These are phyloP conservation scores for Astrephomene gubernaculifera DNA, from an alignment of 139 green algal species.

Conservation along the genomic window DNA sequence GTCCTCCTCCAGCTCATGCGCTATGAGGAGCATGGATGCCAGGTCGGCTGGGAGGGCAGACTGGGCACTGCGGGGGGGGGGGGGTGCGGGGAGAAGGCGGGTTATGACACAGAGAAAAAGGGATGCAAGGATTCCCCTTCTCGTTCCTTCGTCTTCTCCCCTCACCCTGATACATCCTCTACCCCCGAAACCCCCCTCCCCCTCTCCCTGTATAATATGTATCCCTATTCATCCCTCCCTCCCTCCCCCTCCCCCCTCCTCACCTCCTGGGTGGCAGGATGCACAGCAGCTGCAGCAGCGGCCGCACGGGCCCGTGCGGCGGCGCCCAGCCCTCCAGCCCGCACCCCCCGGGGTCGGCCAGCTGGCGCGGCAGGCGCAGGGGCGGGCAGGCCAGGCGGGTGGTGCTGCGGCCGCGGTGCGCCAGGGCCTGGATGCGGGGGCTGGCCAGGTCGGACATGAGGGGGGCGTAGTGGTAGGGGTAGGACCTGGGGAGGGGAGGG, in stretches of 20 bases:
- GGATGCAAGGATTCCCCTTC: background rate
- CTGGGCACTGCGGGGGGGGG: constrained; percentile 43
- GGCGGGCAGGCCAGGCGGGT: background rate
- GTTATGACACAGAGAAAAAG: background rate
- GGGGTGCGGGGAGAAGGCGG: background rate
- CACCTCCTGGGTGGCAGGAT: constrained; percentile 73
- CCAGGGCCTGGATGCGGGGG: constrained; percentile 1
- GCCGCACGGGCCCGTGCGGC: constrained; percentile 57
- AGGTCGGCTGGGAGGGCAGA: constrained; percentile 63
- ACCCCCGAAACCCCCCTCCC: too few species aligned
- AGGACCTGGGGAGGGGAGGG: constrained; percentile 42
- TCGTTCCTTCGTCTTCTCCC: background rate
- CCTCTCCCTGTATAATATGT: background rate
- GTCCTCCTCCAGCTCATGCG: constrained; percentile 48
- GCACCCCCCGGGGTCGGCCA: constrained; percentile 12
- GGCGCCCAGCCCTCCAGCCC: constrained; percentile 47
- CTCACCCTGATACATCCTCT: background rate
- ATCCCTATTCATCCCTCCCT: background rate
- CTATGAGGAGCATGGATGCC: constrained; percentile 51
- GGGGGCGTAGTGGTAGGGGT: constrained; percentile 68
- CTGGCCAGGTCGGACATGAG: constrained; percentile 56
- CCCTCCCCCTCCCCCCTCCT: background rate
- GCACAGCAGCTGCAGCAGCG: constrained; percentile 72
- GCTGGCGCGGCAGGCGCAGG: background rate
- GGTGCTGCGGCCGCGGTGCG: constrained; percentile 33